Conservation (phyloP, 208 protist genomes). For the Trypanosoma rangeli region DNA sequence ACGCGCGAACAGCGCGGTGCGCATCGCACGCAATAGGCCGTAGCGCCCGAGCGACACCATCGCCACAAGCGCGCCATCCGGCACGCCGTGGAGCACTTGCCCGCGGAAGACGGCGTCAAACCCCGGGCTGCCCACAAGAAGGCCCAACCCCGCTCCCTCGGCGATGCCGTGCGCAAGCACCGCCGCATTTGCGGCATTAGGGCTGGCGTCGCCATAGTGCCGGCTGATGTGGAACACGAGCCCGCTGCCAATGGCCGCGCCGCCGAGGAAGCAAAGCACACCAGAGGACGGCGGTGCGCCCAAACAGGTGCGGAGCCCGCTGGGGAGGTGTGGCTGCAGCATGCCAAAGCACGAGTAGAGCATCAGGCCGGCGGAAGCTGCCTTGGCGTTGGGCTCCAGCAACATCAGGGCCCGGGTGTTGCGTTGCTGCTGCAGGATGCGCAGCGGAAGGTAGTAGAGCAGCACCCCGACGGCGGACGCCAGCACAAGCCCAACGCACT, state of each 20-base stretch:
- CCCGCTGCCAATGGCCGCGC: conserved; percentile 6
- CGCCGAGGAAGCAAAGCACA: conserved; percentile 9
- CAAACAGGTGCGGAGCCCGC: background rate
- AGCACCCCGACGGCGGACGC: conserved; percentile 6
- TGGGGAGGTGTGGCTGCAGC: conserved; percentile 6
- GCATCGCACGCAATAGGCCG: conserved; percentile 6
- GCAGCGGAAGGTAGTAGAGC: conserved; percentile 13
- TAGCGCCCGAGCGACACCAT: conserved; percentile 1
- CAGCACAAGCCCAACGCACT: conserved; percentile 19
- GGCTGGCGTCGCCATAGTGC: conserved; percentile 1
- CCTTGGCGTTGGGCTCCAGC: conserved; percentile 7
- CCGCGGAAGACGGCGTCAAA: conserved; percentile 7
- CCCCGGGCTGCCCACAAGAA: conserved; percentile 11
- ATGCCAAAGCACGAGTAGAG: conserved; percentile 17
- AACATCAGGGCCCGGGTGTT: background rate
- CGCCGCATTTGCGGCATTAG: background rate
- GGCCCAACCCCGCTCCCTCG: conserved; percentile 19
- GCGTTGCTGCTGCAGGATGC: background rate
- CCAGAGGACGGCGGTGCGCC: background rate
- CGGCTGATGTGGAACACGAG: background rate
- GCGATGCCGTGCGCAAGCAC: conserved; percentile 21
- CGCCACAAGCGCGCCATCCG: conserved; percentile 22
- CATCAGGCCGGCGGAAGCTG: conserved; percentile 13
- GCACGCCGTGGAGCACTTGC: conserved; percentile 21
- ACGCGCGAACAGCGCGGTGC: background rate